Evolutionary conservation across 129 eudicot species (phyloP).

Genomic region (Ambrosia trifida): DNA sequence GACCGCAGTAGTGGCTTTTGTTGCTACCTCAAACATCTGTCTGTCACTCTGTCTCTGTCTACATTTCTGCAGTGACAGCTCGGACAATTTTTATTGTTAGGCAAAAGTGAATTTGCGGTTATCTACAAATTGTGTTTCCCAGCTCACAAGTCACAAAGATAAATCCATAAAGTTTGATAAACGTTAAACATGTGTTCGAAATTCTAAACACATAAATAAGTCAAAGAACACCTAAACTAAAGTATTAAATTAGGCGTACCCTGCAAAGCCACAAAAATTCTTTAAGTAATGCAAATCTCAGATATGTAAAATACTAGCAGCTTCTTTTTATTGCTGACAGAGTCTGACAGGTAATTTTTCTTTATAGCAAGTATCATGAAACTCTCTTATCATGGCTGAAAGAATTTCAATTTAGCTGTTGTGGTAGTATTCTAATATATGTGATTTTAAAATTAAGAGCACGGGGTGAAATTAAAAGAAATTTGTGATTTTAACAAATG

Average conservation of each 20-base stretch:
- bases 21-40: neutral
- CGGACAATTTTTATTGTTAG: neutral
- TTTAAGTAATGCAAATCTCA: neutral
- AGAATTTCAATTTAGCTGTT: neutral
- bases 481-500: neutral
- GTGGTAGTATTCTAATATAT: neutral
- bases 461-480: neutral
- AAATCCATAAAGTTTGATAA: neutral
- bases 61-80: neutral
- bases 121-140: neutral
- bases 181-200: neutral
- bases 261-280: neutral
- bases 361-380: neutral
- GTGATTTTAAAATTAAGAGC: neutral
- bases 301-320: neutral
- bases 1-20: neutral
- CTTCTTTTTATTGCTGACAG: neutral
- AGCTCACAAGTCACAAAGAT: neutral
- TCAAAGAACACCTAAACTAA: neutral
- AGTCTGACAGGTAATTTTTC: slow-evolving; percentile 4
- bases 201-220: neutral
- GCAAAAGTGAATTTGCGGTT: neutral
- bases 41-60: neutral
- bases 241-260: neutral
- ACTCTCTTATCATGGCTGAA: neutral